A percentile compares a stretch with the other conserved stretches of the same genome.
These are phyloP conservation scores for Haberlea rhodopensis DNA, from an alignment of 257 asterid genomes.

Conservation along the genomic window DNA sequence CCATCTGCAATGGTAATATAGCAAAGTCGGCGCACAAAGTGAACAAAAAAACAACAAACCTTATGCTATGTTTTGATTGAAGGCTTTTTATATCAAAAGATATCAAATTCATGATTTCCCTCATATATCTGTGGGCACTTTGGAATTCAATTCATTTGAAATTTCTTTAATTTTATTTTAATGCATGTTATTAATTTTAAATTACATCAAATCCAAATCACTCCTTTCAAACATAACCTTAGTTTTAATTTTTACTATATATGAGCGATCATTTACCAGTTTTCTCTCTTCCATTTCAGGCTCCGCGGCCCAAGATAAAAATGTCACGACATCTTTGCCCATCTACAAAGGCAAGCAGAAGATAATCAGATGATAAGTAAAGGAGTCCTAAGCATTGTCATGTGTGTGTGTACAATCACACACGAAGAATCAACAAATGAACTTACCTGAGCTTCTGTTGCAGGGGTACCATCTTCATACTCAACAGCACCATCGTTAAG, in stretches of 20 bases:
- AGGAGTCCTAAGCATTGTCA: not conserved
- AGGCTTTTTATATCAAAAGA: not conserved
- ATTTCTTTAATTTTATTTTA: no score
- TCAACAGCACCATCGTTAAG: constrained; percentile 78
- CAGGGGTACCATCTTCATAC: constrained; percentile 82
- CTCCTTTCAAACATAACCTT: no score
- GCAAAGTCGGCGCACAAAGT: not conserved
- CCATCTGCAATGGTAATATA: constrained; percentile 50
- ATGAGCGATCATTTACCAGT: constrained; percentile 41
- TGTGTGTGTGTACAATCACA: not conserved
- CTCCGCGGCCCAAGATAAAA: constrained; percentile 79
- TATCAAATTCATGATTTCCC: not conserved
- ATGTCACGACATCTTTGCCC: constrained; percentile 76
- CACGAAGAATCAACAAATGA: not conserved
- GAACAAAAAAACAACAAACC: not conserved
- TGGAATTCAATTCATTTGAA: not conserved
- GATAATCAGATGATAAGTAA: not conserved
- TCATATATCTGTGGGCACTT: not conserved
- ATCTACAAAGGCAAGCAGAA: constrained; percentile 40
- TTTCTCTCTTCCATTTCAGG: constrained; percentile 92
- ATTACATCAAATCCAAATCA: not conserved
- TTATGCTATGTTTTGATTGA: no score
- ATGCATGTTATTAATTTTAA: not conserved
- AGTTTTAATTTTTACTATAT: not conserved
- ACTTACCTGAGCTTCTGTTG: constrained; percentile 74